Evolutionary conservation across 2,329 filamentous ascomycete genomes (phyloP).

Genomic region (Scopulariopsis brevicaulis): DNA sequence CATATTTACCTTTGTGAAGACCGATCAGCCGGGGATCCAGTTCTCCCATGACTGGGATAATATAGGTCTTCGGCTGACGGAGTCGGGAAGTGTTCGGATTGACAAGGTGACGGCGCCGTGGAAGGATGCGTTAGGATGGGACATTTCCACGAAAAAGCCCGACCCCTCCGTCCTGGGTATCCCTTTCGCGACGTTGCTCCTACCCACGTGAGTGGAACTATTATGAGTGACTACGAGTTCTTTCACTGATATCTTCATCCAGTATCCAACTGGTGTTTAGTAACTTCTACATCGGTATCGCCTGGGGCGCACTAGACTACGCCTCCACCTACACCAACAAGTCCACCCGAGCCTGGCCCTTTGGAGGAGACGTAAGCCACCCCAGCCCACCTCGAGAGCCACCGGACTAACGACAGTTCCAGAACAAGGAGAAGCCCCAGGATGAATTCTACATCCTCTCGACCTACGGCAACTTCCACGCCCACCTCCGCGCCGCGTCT

Average conservation of each 20-base stretch:
- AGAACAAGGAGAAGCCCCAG: conserved; percentile 41
- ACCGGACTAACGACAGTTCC: background rate
- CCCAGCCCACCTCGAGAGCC: background rate
- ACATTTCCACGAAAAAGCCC: conserved; percentile 34
- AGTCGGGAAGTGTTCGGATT: conserved; percentile 52
- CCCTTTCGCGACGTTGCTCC: conserved; percentile 43
- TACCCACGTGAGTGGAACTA: conserved; percentile 35
- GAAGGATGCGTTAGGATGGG: conserved; percentile 52
- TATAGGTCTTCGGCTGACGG: conserved; percentile 49
- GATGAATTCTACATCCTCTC: conserved; percentile 57
- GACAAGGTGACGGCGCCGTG: conserved; percentile 44
- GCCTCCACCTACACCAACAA: conserved; percentile 44
- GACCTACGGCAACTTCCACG: conserved; percentile 52
- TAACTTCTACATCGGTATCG: conserved; percentile 56
- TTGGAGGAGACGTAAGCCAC: conserved; percentile 41
- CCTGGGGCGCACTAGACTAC: conserved; percentile 42
- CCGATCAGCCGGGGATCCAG: conserved; percentile 42
- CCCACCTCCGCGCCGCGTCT: conserved; percentile 48
- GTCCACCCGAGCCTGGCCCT: conserved; percentile 52
- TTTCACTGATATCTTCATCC: background rate
- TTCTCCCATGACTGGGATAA: conserved; percentile 56
- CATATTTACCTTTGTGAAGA: conserved; percentile 50
- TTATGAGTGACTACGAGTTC: background rate
- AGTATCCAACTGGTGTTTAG: conserved; percentile 54
- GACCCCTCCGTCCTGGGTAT: conserved; percentile 36